Conservation (phyloP, 2,329 filamentous ascomycete genomes). For the Acrocalymma vagum region DNA sequence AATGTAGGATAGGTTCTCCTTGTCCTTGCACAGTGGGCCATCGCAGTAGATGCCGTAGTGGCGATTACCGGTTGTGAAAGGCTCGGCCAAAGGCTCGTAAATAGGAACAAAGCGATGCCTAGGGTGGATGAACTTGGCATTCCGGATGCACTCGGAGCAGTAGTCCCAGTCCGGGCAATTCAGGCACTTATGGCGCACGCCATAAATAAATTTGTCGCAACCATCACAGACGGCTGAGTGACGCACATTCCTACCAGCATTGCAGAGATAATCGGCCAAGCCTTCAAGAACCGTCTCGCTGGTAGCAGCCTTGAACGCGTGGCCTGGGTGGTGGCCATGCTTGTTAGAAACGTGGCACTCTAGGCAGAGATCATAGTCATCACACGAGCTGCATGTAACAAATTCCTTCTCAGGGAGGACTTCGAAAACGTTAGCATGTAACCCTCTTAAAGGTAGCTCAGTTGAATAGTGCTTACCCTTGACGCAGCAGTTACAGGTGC, state of each 20-base stretch:
- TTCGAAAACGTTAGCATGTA: constrained; percentile 24
- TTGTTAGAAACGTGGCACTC: constrained; percentile 76
- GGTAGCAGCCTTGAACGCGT: constrained; percentile 77
- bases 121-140: constrained; percentile 75
- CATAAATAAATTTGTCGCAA: constrained; percentile 86
- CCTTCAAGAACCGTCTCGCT: constrained; percentile 65
- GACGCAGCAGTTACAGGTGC: constrained; percentile 78
- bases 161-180: constrained; percentile 98
- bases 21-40: constrained; percentile 80
- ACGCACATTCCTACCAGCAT: constrained; percentile 78
- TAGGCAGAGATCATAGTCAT: constrained; percentile 93
- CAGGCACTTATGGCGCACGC: constrained; percentile 94
- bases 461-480: constrained; percentile 55
- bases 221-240: constrained; percentile 95
- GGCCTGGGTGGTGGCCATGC: constrained; percentile 91
- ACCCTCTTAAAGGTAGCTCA: neutral
- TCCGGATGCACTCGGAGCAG: constrained; percentile 78
- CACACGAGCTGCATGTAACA: constrained; percentile 83
- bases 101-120: constrained; percentile 89
- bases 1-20: constrained; percentile 69
- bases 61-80: constrained; percentile 56
- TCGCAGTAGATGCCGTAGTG: constrained; percentile 95
- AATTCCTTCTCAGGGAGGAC: constrained; percentile 81
- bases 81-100: constrained; percentile 73
- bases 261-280: constrained; percentile 72